These are phyloP conservation scores for Phalaenopsis hybrid DNA, from an alignment of 116 monocot species.

Conservation along the genomic window DNA sequence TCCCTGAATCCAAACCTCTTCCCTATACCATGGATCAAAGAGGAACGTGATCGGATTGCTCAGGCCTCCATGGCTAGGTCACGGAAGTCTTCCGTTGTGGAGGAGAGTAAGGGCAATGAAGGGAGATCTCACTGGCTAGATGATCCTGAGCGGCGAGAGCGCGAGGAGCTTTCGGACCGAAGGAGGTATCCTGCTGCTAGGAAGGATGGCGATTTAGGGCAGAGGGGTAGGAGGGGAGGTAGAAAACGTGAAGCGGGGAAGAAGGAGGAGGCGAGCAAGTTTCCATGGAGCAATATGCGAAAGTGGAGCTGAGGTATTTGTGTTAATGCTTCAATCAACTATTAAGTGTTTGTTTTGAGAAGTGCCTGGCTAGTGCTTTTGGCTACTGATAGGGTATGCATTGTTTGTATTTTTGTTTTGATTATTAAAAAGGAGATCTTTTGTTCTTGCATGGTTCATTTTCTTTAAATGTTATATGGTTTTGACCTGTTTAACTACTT, in stretches of 20 bases:
- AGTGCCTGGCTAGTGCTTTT: not conserved
- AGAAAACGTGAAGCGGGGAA: not conserved
- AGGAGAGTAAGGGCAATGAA: conserved; percentile 20
- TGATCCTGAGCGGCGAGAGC: conserved; percentile 16
- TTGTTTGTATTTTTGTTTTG: not conserved
- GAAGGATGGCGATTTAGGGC: not conserved
- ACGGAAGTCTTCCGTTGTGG: conserved; percentile 34
- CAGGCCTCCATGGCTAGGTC: conserved; percentile 23
- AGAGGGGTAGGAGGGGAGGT: conserved; percentile 3
- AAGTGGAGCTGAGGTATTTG: conserved; percentile 13
- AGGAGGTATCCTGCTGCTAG: not conserved
- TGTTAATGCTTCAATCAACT: not conserved
- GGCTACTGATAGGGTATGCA: not conserved
- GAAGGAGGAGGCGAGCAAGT: conserved; percentile 33
- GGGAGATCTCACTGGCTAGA: conserved; percentile 47
- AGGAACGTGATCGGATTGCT: conserved; percentile 42
- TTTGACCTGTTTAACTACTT: not conserved
- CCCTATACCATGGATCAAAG: conserved; percentile 52
- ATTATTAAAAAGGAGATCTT: not conserved
- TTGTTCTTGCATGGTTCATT: not conserved
- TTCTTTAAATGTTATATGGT: not conserved
- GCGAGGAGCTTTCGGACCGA: not conserved
- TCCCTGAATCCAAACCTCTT: conserved; percentile 56
- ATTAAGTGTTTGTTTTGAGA: not conserved
- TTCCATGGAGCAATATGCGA: conserved; percentile 51